Percentiles rank a stretch among this genome's conserved stretches.
phyloP scores from a whole-genome alignment of 2,329 filamentous ascomycete genomes.

The Epichloe bromicola region DNA sequence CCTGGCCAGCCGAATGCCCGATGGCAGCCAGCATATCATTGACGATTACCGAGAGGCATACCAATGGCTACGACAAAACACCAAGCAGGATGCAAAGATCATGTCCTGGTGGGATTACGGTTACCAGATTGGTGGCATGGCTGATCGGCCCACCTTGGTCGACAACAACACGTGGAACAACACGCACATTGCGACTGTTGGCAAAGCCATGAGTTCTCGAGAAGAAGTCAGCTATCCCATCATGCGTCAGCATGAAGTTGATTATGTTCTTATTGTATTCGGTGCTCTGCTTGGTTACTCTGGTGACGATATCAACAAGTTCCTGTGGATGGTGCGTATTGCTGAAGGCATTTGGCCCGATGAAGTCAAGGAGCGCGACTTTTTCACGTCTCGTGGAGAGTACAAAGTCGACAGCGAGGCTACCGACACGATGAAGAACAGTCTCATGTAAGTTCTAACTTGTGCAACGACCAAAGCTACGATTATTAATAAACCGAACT shows the following conservation, averaged over 20 bases:
- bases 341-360: slow-evolving; percentile 99
- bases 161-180: slow-evolving; percentile 99
- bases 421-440: slow-evolving; percentile 97
- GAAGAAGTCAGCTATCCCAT: slow-evolving; percentile 99
- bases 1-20: slow-evolving; percentile 78
- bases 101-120: slow-evolving; percentile 99
- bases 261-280: slow-evolving; percentile 97
- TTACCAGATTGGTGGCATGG: slow-evolving; percentile 99
- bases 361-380: slow-evolving; percentile 92
- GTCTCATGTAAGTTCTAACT: slow-evolving; percentile 69
- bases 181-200: slow-evolving; percentile 96
- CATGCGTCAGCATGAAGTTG: slow-evolving; percentile 95
- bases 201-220: slow-evolving; percentile 94
- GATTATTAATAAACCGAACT: slow-evolving; percentile 13
- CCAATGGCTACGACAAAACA: slow-evolving; percentile 98
- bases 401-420: slow-evolving; percentile 90
- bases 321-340: slow-evolving; percentile 99
- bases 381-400: slow-evolving; percentile 87
- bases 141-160: slow-evolving; percentile 87
- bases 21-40: slow-evolving; percentile 96
- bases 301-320: slow-evolving; percentile 99
- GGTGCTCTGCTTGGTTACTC: slow-evolving; percentile 93
- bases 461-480: not conserved
- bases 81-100: slow-evolving; percentile 84
- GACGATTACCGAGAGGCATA: slow-evolving; percentile 99